phyloP scores from a whole-genome alignment of 768 basidiomycete genomes.

The Psilocybe cubensis region DNA sequence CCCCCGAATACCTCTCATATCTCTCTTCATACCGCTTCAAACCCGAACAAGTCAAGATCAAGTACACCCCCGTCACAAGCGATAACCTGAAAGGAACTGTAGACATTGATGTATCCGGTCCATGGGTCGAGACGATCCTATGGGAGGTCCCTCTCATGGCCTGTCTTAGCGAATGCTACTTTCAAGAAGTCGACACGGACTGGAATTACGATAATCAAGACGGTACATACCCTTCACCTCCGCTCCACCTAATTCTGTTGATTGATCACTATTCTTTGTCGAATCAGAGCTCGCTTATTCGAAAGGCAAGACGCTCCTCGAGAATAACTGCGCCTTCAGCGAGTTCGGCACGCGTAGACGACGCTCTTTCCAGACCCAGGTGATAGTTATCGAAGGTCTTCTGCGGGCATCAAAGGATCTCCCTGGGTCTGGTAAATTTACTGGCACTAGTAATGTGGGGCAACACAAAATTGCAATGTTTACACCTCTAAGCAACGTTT shows the following conservation, averaged over 20 bases:
- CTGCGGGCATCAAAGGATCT: slow-evolving; percentile 62
- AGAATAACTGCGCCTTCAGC: slow-evolving; percentile 70
- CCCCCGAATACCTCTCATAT: slow-evolving; percentile 73
- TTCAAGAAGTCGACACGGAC: slow-evolving; percentile 70
- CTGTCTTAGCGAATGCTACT: slow-evolving; percentile 88
- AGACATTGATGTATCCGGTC: slow-evolving; percentile 73
- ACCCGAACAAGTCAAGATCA: slow-evolving; percentile 70
- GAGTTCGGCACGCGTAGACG: slow-evolving; percentile 90
- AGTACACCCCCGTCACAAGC: slow-evolving; percentile 61
- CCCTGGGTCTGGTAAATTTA: slow-evolving; percentile 55
- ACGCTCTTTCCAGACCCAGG: slow-evolving; percentile 74
- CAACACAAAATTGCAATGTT: too few species aligned
- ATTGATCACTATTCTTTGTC: not conserved
- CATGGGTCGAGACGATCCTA: slow-evolving; percentile 84
- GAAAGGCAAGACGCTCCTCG: slow-evolving; percentile 69
- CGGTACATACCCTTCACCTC: slow-evolving; percentile 44
- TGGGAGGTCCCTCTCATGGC: slow-evolving; percentile 99
- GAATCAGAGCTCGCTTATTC: slow-evolving; percentile 66
- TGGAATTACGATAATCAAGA: slow-evolving; percentile 88
- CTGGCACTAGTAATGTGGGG: slow-evolving; percentile 89
- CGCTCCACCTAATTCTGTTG: not conserved
- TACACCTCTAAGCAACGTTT: too few species aligned
- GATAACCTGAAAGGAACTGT: slow-evolving; percentile 60
- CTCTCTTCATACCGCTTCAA: slow-evolving; percentile 72
- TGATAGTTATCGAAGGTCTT: slow-evolving; percentile 73